Evolutionary conservation across 441 rosid genomes (phyloP).

Genomic region (Syzygium syzygioides): DNA sequence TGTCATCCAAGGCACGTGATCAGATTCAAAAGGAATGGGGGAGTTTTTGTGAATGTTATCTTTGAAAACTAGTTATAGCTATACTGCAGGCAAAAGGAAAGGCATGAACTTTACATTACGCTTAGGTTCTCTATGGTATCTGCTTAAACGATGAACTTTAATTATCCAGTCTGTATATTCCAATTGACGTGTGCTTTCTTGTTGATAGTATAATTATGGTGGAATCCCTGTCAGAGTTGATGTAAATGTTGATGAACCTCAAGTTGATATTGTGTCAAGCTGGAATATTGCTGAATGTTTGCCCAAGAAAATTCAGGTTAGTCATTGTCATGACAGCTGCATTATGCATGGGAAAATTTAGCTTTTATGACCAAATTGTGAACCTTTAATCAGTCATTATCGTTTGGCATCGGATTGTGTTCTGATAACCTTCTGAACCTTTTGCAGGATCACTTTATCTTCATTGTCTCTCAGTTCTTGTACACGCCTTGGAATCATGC

Average conservation of each 20-base stretch:
- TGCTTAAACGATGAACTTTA: not conserved
- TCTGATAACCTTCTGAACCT: constrained; percentile 5
- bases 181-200: constrained; percentile 9
- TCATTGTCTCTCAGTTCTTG: constrained; percentile 81
- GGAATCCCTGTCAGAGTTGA: constrained; percentile 72
- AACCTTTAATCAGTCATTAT: not conserved
- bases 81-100: not conserved
- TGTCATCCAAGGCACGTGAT: not conserved
- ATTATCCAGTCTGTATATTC: not conserved
- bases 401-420: not conserved
- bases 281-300: constrained; percentile 82
- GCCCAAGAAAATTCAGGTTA: constrained; percentile 80
- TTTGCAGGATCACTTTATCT: constrained; percentile 81
- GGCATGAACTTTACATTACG: not conserved
- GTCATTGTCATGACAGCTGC: not conserved
- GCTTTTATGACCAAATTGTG: not conserved
- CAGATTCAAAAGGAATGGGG: not conserved
- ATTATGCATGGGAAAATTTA: not conserved
- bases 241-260: constrained; percentile 38
- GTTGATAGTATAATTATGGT: constrained; percentile 66
- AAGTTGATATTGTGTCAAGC: constrained; percentile 78
- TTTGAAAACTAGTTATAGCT: not conserved
- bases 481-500: constrained; percentile 85
- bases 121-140: not conserved
- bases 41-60: not conserved